Conservation (phyloP, 2,329 filamentous ascomycete genomes). For the Fusarium sp. region DNA sequence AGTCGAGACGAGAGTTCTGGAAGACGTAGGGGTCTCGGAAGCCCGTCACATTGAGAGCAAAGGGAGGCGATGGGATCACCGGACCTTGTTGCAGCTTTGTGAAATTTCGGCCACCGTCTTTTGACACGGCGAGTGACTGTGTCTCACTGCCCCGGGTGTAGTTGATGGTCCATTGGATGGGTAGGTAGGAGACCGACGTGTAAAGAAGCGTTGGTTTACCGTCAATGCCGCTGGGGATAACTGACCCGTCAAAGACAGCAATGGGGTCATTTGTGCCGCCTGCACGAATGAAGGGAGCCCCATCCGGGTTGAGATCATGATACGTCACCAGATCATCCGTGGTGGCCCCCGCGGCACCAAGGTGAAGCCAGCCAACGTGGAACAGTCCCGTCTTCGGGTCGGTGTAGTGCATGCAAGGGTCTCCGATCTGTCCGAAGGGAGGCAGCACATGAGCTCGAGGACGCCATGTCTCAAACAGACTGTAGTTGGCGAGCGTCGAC, state of each 20-base stretch:
- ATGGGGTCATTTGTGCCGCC: slow-evolving; percentile 43
- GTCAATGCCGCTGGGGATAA: slow-evolving; percentile 54
- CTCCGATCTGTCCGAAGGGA: slow-evolving; percentile 51
- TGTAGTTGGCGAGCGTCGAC: slow-evolving; percentile 49
- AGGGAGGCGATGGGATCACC: slow-evolving; percentile 31
- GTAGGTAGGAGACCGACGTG: slow-evolving; percentile 54
- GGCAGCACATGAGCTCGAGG: slow-evolving; percentile 54
- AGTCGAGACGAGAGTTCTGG: slow-evolving; percentile 33
- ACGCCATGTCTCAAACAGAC: slow-evolving; percentile 46
- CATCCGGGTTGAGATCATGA: slow-evolving; percentile 50
- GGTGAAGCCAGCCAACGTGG: slow-evolving; percentile 54
- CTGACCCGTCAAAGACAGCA: slow-evolving; percentile 54
- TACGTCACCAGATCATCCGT: slow-evolving; percentile 54
- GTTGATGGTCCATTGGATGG: slow-evolving; percentile 56
- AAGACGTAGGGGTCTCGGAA: slow-evolving; percentile 41
- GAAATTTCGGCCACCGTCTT: slow-evolving; percentile 45
- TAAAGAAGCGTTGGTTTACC: slow-evolving; percentile 55
- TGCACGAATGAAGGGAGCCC: slow-evolving; percentile 54
- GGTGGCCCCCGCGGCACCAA: slow-evolving; percentile 49
- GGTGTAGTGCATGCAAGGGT: slow-evolving; percentile 56
- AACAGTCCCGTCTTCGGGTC: slow-evolving; percentile 54
- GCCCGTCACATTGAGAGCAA: slow-evolving; percentile 38
- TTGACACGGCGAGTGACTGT: slow-evolving; percentile 54
- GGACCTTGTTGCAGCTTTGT: slow-evolving; percentile 37
- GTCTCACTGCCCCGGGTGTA: slow-evolving; percentile 57